Base-by-base conservation (phyloP, 306 rosid species). In the Dalbergia oliveri region DNA sequence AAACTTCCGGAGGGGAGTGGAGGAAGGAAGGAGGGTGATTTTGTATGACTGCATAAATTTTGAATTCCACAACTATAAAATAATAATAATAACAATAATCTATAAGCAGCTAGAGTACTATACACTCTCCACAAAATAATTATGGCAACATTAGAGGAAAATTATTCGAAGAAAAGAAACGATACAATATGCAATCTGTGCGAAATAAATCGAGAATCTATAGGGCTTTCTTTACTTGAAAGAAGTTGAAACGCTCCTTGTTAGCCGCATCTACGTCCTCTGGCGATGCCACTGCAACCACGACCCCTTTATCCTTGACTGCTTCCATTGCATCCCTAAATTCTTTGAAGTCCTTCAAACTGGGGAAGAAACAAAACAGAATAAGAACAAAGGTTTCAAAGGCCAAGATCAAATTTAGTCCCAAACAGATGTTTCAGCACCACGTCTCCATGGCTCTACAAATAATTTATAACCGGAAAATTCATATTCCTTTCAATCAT, bases 271-370 rank as follows among this genome's bases (percentile, higher is more conserved):
- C 91, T 37, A 95, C 92, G 49, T 95, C 99, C 66, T 91, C 97
- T 0, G 90, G 92, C 51, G 96, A 95, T 51, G 99, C 98, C 79
- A 95, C 99, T n/a, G 96, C 97, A 66, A 93, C 98, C 88, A 89
- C 89, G 9, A 90, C 90, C 44, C 98, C 99, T 87, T 89, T 95
- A 73, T 89, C 86, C 86, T 84, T 95, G 13, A 91, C 94, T 11
- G 90, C 88, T 72, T 93, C 98, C 80, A 93, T 78, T 41, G 90
- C 97, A 11, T 84, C 87, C 19, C 81, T 87, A 75, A 95, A 95
- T 57, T 88, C 89, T 81, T 83, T 90, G 89, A 93, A 95, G 91
- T 95, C 93, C 87, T 93, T 89, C 97, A 90, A 56, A 47, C 99
- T 95, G 96, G 57, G 70, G 14, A 67, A 76, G 72, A 57, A 68